Percentiles rank a stretch among this genome's conserved stretches.
Evolutionary conservation across 192 early-diverging fungal genomes (phyloP).

Genomic region (Backusella luteola): DNA sequence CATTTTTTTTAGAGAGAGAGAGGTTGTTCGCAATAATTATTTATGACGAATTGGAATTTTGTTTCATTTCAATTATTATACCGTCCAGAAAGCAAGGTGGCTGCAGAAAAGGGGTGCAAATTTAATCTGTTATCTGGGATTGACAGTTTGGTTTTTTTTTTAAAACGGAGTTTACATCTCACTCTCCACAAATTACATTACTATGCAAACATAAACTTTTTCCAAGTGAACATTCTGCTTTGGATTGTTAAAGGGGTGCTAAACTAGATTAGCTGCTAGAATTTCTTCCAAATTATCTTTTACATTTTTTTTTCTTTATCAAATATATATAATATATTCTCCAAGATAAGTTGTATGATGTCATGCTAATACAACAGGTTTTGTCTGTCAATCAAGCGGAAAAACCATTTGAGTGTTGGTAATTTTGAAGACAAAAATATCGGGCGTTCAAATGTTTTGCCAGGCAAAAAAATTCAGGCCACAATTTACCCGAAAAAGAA

Average conservation of each 20-base stretch:
- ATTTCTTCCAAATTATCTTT: not conserved
- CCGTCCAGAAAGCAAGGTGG: not conserved
- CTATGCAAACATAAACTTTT: not conserved
- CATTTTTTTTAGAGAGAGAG: not conserved
- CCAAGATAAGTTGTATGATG: not conserved
- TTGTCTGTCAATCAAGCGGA: not conserved
- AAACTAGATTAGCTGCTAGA: not conserved
- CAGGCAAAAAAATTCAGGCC: not conserved
- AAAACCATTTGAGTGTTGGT: not conserved
- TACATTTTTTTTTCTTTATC: too few species aligned
- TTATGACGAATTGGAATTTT: not conserved
- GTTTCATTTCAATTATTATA: not conserved
- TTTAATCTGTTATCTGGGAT: not conserved
- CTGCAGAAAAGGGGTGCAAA: not conserved
- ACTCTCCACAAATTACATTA: not conserved
- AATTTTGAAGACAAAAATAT: not conserved
- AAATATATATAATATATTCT: not conserved
- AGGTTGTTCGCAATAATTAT: not conserved
- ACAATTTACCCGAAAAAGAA: slow-evolving; percentile 3
- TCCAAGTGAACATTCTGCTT: slow-evolving; percentile 1
- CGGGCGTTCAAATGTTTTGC: not conserved
- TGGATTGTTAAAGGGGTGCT: not conserved
- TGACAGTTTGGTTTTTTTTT: not conserved
- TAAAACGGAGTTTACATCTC: not conserved
- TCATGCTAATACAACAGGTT: not conserved